These are phyloP conservation scores for Trichocomaceae sp. DNA, from an alignment of 2,329 filamentous ascomycete genomes.

Conservation along the genomic window DNA sequence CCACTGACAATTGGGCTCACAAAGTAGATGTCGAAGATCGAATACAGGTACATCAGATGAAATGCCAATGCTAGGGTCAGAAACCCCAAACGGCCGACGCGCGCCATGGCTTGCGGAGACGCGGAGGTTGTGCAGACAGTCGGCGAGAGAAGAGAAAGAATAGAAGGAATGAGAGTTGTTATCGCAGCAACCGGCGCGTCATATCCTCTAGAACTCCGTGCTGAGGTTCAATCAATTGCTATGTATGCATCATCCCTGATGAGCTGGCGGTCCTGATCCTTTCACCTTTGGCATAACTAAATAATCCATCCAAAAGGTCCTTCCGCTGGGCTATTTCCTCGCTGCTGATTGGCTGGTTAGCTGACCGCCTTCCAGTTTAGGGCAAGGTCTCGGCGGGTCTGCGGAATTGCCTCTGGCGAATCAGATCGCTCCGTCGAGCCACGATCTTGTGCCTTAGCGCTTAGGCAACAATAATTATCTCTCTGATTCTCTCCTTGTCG, in stretches of 20 bases:
- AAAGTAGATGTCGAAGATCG: slow-evolving; percentile 98
- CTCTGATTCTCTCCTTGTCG: too few species aligned
- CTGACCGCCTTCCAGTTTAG: neutral
- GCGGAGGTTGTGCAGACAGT: neutral
- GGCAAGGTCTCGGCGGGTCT: neutral
- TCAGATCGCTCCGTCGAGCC: neutral
- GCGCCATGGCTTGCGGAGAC: slow-evolving; percentile 36
- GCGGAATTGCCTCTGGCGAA: neutral
- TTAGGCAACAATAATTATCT: too few species aligned
- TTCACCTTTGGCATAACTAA: too few species aligned
- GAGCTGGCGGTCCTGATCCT: neutral
- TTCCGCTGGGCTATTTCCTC: slow-evolving; percentile 13
- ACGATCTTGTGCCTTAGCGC: too few species aligned
- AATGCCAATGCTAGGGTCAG: slow-evolving; percentile 83
- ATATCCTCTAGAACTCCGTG: neutral
- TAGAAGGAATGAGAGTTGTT: neutral
- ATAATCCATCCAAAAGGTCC: slow-evolving; percentile 1
- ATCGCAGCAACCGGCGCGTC: neutral
- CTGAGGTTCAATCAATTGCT: slow-evolving; percentile 1
- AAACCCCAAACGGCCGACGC: slow-evolving; percentile 69
- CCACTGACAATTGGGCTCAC: slow-evolving; percentile 94
- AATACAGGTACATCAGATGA: slow-evolving; percentile 87
- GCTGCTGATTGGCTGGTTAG: neutral
- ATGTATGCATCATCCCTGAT: slow-evolving; percentile 1
- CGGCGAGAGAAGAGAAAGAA: neutral